Conservation (phyloP, 2,329 filamentous ascomycete species). For the Didymella glomerata region DNA sequence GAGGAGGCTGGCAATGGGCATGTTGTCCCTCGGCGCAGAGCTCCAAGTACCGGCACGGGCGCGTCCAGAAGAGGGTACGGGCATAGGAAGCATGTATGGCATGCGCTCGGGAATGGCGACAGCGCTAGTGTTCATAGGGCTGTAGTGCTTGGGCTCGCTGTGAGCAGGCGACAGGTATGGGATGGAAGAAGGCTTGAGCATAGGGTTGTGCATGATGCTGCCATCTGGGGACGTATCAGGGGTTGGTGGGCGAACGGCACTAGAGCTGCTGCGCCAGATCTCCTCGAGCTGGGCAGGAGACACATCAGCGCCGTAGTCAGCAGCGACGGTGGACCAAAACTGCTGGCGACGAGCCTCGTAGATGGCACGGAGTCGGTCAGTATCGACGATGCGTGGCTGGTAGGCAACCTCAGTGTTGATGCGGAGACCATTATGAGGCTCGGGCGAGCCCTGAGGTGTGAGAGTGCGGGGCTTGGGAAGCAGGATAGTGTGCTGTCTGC, state of each 20-base stretch:
- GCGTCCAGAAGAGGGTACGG: constrained; percentile 45
- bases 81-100: constrained; percentile 50
- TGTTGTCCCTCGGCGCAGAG: constrained; percentile 48
- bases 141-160: constrained; percentile 46
- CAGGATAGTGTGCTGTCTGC: constrained; percentile 61
- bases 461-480: constrained; percentile 69
- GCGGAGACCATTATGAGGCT: constrained; percentile 52
- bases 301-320: constrained; percentile 72
- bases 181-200: constrained; percentile 43
- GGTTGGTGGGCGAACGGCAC: constrained; percentile 47
- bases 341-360: constrained; percentile 74
- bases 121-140: constrained; percentile 44
- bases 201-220: constrained; percentile 48
- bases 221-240: constrained; percentile 52
- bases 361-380: constrained; percentile 71
- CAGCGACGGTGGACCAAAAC: constrained; percentile 77
- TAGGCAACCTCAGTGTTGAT: constrained; percentile 56
- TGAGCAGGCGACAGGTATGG: constrained; percentile 42
- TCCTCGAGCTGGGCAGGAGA: constrained; percentile 72
- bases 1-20: constrained; percentile 51
- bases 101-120: constrained; percentile 47
- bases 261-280: constrained; percentile 63
- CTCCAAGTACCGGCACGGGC: constrained; percentile 48
- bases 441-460: constrained; percentile 50
- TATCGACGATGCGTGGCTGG: constrained; percentile 65